Evolutionary conservation across 192 early-diverging fungal genomes (phyloP).

Genomic region (Coemansia sp.): DNA sequence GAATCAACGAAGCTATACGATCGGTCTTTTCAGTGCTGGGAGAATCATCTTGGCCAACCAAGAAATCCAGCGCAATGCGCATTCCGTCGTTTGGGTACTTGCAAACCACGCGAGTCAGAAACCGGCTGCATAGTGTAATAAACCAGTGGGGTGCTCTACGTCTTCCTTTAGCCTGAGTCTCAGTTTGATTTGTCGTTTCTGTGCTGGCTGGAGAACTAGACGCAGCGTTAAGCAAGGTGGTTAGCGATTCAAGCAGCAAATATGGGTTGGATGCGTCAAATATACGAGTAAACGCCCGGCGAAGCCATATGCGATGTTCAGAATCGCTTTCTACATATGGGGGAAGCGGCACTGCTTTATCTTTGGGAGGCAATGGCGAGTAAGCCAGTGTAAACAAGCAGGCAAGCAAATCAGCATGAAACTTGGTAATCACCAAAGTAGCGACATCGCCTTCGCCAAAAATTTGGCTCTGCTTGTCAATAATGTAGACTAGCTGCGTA

Average conservation of each 20-base stretch:
- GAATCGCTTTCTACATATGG: conserved; percentile 44
- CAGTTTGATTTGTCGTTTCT: no score
- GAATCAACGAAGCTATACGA: conserved; percentile 29
- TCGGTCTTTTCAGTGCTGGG: conserved; percentile 29
- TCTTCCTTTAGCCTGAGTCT: conserved; percentile 16
- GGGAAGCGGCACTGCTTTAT: conserved; percentile 8
- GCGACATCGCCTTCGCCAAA: conserved; percentile 61
- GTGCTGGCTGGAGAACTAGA: conserved; percentile 17
- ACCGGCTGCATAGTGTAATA: conserved; percentile 61
- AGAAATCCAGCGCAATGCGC: conserved; percentile 63
- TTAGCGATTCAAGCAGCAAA: conserved; percentile 65
- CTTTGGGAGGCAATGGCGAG: conserved; percentile 51
- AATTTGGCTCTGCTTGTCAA: conserved; percentile 13
- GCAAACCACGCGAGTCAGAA: conserved; percentile 67
- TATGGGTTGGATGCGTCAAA: conserved; percentile 55
- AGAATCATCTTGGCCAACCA: conserved; percentile 57
- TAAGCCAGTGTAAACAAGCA: conserved; percentile 67
- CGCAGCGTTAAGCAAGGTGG: conserved; percentile 59
- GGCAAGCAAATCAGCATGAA: conserved; percentile 66
- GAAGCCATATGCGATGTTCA: conserved; percentile 15
- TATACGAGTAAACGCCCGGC: conserved; percentile 36
- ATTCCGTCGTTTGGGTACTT: conserved; percentile 58
- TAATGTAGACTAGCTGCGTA: conserved; percentile 12
- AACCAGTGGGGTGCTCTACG: conserved; percentile 61
- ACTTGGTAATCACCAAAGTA: conserved; percentile 55